Evolutionary conservation across 306 rosid genomes (phyloP).

Genomic region (Vicia faba): DNA sequence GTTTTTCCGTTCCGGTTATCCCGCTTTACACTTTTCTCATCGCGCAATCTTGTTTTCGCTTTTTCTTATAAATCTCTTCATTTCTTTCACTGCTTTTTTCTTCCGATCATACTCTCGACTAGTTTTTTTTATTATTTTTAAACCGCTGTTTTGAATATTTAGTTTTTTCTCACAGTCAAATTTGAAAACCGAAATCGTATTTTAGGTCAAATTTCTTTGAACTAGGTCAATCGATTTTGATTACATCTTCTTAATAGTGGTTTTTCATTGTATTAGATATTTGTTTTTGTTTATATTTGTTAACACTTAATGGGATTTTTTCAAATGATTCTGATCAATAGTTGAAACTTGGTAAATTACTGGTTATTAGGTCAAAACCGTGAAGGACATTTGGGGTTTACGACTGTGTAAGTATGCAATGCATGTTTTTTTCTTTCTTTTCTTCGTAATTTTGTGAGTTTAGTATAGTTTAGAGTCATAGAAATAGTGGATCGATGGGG

Average conservation of each 20-base stretch:
- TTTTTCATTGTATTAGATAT: too few relatives aligned
- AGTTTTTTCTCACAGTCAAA: background rate
- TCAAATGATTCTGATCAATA: background rate
- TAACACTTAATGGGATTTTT: background rate
- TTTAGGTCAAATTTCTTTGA: constrained; percentile 25
- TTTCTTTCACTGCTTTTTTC: background rate
- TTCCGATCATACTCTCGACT: background rate
- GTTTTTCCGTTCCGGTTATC: background rate
- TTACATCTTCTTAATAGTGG: too few relatives aligned
- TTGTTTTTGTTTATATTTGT: background rate
- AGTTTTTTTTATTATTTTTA: background rate
- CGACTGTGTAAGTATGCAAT: constrained; percentile 25
- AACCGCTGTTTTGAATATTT: background rate
- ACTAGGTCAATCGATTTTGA: background rate
- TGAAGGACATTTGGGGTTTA: background rate
- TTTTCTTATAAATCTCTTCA: background rate
- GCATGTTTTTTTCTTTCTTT: constrained; percentile 26
- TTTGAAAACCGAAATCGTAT: background rate
- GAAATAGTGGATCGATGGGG: constrained; percentile 36
- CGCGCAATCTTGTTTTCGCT: background rate
- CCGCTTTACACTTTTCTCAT: background rate
- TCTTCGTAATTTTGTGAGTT: constrained; percentile 32
- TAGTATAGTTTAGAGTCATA: constrained; percentile 25
- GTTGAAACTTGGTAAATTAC: constrained; percentile 26
- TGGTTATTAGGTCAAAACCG: constrained; percentile 28